Evolutionary conservation across 2,329 filamentous ascomycete species (phyloP).

Genomic region (Fusarium pseudoanthophilum): DNA sequence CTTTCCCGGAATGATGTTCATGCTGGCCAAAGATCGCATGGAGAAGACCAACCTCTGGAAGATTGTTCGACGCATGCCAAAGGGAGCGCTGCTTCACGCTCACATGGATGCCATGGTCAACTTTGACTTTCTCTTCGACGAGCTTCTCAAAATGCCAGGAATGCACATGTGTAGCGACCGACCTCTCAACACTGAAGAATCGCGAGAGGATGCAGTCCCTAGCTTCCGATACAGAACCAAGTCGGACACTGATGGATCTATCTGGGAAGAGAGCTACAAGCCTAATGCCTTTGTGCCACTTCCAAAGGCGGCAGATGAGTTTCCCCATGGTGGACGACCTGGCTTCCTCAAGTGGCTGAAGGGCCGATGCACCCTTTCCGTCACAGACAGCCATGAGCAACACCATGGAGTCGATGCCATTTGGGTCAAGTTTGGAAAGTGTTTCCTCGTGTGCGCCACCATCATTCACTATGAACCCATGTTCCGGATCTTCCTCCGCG

Average conservation of each 20-base stretch:
- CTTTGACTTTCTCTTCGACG: slow-evolving; percentile 79
- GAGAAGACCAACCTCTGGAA: slow-evolving; percentile 86
- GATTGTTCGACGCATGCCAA: slow-evolving; percentile 87
- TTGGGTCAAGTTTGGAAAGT: slow-evolving; percentile 82
- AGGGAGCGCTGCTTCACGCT: slow-evolving; percentile 86
- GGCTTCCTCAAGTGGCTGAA: slow-evolving; percentile 85
- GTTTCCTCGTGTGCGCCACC: slow-evolving; percentile 77
- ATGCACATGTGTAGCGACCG: slow-evolving; percentile 75
- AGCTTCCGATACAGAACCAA: slow-evolving; percentile 70
- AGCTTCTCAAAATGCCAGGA: slow-evolving; percentile 76
- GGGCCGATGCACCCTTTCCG: slow-evolving; percentile 75
- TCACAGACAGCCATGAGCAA: slow-evolving; percentile 79
- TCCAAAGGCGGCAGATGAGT: slow-evolving; percentile 74
- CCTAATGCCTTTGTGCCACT: slow-evolving; percentile 68
- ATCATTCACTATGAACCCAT: slow-evolving; percentile 93
- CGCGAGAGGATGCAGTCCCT: slow-evolving; percentile 65
- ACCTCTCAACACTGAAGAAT: slow-evolving; percentile 64
- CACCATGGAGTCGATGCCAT: slow-evolving; percentile 86
- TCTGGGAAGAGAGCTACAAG: slow-evolving; percentile 76
- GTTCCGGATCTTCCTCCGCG: slow-evolving; percentile 78
- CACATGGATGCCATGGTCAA: slow-evolving; percentile 94
- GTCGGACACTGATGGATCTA: slow-evolving; percentile 57
- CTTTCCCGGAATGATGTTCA: slow-evolving; percentile 95
- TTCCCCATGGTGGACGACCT: slow-evolving; percentile 75
- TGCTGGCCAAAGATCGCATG: slow-evolving; percentile 84